Conservation (phyloP, 331 rosid genomes). For the Malus hybrid region DNA sequence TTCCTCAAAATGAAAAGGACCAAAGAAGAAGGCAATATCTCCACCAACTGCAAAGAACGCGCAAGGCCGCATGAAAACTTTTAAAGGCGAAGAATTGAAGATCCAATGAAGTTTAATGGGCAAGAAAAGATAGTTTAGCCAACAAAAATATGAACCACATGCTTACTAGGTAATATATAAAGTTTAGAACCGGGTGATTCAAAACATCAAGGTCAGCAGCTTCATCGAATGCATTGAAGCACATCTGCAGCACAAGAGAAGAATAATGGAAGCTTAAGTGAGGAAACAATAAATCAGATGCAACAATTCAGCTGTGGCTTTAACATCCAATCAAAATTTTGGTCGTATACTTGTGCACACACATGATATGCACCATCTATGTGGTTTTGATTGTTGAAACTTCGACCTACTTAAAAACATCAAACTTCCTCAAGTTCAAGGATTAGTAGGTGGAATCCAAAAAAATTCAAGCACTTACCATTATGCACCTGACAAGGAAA, state of each 20-base stretch:
- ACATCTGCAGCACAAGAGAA: constrained; percentile 49
- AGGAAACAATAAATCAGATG: neutral
- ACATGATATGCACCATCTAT: neutral
- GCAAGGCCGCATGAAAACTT: neutral
- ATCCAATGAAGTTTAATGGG: neutral
- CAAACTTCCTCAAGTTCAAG: neutral
- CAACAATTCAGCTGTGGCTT: neutral
- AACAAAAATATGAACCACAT: constrained; percentile 2
- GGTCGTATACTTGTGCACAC: neutral
- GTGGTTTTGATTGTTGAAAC: neutral
- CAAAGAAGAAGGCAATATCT: constrained; percentile 81
- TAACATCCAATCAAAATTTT: neutral
- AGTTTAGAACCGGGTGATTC: constrained; percentile 89
- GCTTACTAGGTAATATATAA: constrained; percentile 75
- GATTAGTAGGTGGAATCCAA: neutral
- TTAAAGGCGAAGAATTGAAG: neutral
- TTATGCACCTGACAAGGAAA: constrained; percentile 87
- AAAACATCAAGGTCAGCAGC: constrained; percentile 88
- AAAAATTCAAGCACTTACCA: constrained; percentile 53
- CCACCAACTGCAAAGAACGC: constrained; percentile 52
- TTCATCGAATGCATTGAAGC: constrained; percentile 75
- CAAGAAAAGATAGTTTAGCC: neutral
- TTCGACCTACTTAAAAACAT: neutral
- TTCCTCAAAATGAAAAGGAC: constrained; percentile 95
- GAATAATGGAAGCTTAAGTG: neutral